A percentile compares a stretch with the other conserved stretches of the same genome.
Conservation (phyloP, 2,329 filamentous ascomycete genomes). For the Teratosphaeria nubilosa region DNA sequence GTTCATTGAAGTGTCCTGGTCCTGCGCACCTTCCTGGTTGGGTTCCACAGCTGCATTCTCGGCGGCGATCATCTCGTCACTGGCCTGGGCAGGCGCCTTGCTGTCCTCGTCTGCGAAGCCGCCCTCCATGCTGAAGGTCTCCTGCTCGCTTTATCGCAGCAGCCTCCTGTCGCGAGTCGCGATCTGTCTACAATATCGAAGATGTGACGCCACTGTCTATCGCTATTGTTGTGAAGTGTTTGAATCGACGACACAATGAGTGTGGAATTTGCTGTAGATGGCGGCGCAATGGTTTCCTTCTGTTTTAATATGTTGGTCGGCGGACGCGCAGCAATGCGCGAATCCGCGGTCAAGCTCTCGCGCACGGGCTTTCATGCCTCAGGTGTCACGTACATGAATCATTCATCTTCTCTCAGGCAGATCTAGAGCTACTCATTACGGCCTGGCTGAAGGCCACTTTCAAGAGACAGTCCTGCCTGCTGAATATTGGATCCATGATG, state of each 20-base stretch:
- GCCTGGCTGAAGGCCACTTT: too few species aligned
- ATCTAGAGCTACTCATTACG: neutral
- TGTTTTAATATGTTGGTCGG: neutral
- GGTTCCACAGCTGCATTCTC: constrained; percentile 26
- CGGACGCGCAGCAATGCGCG: neutral
- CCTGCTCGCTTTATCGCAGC: neutral
- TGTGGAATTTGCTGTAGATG: neutral
- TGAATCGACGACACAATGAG: neutral
- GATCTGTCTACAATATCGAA: neutral
- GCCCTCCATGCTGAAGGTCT: constrained; percentile 7
- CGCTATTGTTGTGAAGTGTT: neutral
- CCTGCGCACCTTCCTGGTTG: constrained; percentile 17
- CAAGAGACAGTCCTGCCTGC: too few species aligned
- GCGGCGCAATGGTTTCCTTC: neutral
- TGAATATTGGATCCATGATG: neutral
- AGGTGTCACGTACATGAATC: neutral
- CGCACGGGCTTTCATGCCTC: neutral
- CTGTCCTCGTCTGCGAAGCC: constrained; percentile 23
- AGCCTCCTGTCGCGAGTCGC: neutral
- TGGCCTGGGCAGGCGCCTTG: constrained; percentile 23
- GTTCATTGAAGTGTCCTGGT: constrained; percentile 24
- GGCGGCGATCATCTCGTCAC: constrained; percentile 25
- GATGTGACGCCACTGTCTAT: neutral
- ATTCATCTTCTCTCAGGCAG: neutral
- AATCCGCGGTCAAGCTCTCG: neutral